Conservation (phyloP, 768 basidiomycete species). For the Suillus variegatus region DNA sequence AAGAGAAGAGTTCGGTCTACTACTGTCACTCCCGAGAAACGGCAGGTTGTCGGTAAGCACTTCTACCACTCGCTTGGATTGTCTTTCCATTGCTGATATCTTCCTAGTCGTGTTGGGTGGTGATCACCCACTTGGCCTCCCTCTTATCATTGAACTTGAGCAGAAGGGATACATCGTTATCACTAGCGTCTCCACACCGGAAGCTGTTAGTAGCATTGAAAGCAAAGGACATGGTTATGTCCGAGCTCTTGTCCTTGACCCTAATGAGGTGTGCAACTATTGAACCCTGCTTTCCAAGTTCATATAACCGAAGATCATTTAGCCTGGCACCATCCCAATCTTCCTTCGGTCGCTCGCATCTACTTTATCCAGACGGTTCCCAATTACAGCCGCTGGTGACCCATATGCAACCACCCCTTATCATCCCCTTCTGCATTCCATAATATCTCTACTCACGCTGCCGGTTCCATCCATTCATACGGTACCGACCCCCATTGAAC, state of each 20-base stretch:
- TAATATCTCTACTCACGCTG: constrained; percentile 76
- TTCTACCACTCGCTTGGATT: neutral
- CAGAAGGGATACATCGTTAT: constrained; percentile 82
- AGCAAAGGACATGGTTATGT: constrained; percentile 70
- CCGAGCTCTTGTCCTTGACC: constrained; percentile 80
- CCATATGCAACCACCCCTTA: constrained; percentile 69
- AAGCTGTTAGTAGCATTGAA: constrained; percentile 67
- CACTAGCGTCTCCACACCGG: constrained; percentile 70
- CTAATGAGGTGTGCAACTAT: constrained; percentile 57
- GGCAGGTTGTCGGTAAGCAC: constrained; percentile 46
- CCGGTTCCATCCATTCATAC: constrained; percentile 37
- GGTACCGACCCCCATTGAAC: constrained; percentile 65
- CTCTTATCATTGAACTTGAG: constrained; percentile 74
- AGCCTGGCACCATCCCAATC: constrained; percentile 72
- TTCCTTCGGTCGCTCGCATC: constrained; percentile 84
- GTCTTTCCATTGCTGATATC: neutral
- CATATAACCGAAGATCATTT: constrained; percentile 12
- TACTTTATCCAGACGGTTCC: constrained; percentile 80
- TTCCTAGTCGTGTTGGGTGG: constrained; percentile 76
- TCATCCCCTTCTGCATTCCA: constrained; percentile 72
- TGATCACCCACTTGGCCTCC: constrained; percentile 70
- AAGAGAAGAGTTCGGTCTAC: constrained; percentile 25
- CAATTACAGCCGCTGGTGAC: constrained; percentile 76
- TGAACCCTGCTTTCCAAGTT: neutral
- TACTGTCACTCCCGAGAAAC: constrained; percentile 39